A percentile compares a stretch with the other conserved stretches of the same genome.
phyloP scores from a whole-genome alignment of 2,329 filamentous ascomycete genomes.

The Celoporthe dispersa region DNA sequence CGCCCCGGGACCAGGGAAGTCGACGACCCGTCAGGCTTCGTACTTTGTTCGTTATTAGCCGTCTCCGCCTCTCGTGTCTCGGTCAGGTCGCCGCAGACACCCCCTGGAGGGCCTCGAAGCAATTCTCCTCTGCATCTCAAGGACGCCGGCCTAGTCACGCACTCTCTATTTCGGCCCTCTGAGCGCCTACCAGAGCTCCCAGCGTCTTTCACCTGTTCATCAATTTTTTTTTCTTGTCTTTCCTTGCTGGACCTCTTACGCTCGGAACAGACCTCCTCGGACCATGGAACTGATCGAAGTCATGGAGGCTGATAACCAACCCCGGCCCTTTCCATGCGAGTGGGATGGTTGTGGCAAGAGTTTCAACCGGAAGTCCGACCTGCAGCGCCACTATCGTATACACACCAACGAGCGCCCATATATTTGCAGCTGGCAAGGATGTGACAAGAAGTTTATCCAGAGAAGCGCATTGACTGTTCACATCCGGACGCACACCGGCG shows the following conservation, averaged over 20 bases:
- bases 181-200: neutral
- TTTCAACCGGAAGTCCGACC: conserved; percentile 74
- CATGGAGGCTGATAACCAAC: conserved; percentile 65
- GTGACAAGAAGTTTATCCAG: conserved; percentile 74
- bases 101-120: neutral
- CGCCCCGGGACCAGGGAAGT: neutral
- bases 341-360: conserved; percentile 68
- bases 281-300: conserved; percentile 66
- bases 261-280: neutral
- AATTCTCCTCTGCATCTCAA: neutral
- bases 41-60: neutral
- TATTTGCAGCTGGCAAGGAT: conserved; percentile 62
- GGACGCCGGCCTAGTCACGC: neutral
- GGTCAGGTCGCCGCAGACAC: neutral
- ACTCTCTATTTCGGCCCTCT: neutral
- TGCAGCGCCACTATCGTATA: conserved; percentile 72
- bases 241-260: too few relatives aligned
- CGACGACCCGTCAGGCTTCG: neutral
- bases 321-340: conserved; percentile 67
- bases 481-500: conserved; percentile 71
- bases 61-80: conserved; percentile 10
- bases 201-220: neutral
- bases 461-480: conserved; percentile 72
- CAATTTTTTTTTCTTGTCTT: neutral
- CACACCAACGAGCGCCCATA: conserved; percentile 74